A percentile compares a stretch with the other conserved stretches of the same genome.
phyloP scores from a whole-genome alignment of 352 stramenopile genomes.

The Globisporangium rhizosaccharum region DNA sequence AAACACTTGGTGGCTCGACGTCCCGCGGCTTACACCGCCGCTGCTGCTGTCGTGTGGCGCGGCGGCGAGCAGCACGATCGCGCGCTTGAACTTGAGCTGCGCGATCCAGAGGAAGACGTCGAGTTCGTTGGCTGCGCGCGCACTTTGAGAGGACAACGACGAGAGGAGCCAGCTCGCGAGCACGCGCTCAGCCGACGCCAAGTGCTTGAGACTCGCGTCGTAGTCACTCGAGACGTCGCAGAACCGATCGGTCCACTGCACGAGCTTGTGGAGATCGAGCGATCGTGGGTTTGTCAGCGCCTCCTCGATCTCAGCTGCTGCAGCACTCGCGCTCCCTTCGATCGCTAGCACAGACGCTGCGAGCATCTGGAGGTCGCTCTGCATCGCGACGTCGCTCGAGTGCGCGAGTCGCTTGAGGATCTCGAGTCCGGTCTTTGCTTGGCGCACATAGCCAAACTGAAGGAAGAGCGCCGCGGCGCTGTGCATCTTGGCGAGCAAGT shows the following conservation, averaged over 20 bases:
- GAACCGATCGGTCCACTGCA: constrained; percentile 26
- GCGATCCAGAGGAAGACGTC: constrained; percentile 21
- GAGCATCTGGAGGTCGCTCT: constrained; percentile 9
- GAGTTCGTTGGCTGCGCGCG: constrained; percentile 9
- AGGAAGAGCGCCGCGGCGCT: constrained; percentile 30
- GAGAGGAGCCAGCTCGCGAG: constrained; percentile 13
- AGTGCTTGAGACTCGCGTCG: constrained; percentile 4
- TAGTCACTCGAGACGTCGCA: constrained; percentile 17
- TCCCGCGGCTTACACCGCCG: not conserved
- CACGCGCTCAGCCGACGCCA: constrained; percentile 21
- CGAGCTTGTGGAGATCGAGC: constrained; percentile 23
- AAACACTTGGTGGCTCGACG: constrained; percentile 1
- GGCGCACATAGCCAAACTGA: constrained; percentile 43
- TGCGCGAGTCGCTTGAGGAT: constrained; percentile 21
- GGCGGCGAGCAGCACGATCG: constrained; percentile 14
- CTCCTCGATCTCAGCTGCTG: constrained; percentile 15
- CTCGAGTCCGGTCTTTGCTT: constrained; percentile 51
- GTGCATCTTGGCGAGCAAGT: constrained; percentile 26
- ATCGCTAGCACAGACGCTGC: constrained; percentile 28
- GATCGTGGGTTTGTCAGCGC: constrained; percentile 14
- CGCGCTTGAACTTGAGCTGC: constrained; percentile 29
- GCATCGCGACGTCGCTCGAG: not conserved
- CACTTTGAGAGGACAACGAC: not conserved
- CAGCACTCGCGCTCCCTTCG: constrained; percentile 23
- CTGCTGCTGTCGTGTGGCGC: no score